Evolutionary conservation across 345 rosid species (phyloP).

Genomic region (Rhodamnia argentea): DNA sequence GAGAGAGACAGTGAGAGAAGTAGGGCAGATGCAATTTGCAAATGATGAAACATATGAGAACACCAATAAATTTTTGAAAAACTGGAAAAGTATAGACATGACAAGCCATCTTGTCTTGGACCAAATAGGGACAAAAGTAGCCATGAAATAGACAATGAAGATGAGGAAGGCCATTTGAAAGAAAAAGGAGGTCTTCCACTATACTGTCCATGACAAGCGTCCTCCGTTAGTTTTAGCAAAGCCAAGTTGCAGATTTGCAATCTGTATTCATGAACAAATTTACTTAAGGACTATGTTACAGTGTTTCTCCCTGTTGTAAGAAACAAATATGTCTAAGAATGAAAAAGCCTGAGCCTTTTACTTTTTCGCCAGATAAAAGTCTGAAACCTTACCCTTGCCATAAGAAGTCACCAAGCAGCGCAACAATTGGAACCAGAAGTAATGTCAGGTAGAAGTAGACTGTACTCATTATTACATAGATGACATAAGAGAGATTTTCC

Average conservation of each 20-base stretch:
- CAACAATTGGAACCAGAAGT: slow-evolving; percentile 73
- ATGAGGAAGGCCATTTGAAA: background rate
- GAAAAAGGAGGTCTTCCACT: background rate
- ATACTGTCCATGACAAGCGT: background rate
- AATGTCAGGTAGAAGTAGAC: slow-evolving; percentile 71
- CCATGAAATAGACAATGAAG: background rate
- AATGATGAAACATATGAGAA: background rate
- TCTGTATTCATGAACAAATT: background rate
- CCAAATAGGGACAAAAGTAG: background rate
- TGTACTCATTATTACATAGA: slow-evolving; percentile 84
- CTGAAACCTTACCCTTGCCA: slow-evolving; percentile 61
- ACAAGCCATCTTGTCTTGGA: background rate
- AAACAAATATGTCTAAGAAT: background rate
- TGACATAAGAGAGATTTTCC: slow-evolving; percentile 80
- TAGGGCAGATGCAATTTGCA: background rate
- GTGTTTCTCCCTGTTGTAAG: background rate
- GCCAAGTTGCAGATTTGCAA: background rate
- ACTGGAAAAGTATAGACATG: background rate
- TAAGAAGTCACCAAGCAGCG: slow-evolving; percentile 90
- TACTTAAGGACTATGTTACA: background rate
- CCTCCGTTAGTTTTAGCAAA: background rate
- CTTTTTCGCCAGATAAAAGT: background rate
- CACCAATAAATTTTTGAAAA: background rate
- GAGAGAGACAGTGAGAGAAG: background rate
- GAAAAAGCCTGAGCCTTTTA: background rate